Evolutionary conservation across 495 filamentous ascomycete species (phyloP).

Genomic region (Penicillium mononematosum): DNA sequence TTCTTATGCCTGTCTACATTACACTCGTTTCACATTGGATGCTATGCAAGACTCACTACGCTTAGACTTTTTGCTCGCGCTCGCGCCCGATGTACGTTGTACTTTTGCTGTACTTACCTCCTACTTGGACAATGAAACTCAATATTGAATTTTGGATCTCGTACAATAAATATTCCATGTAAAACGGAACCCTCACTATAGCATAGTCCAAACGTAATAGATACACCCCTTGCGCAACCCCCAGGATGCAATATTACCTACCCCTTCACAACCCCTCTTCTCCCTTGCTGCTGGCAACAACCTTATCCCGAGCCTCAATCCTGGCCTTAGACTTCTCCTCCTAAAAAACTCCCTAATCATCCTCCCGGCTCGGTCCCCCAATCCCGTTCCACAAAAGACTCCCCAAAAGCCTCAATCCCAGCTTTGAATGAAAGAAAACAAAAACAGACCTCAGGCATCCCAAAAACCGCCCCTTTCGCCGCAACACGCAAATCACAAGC

Average conservation of each 20-base stretch:
- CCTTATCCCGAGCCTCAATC: neutral
- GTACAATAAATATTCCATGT: neutral
- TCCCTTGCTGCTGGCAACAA: no score
- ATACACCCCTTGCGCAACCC: no score
- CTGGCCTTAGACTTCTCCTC: constrained; percentile 2
- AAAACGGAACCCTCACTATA: neutral
- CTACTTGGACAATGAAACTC: constrained; percentile 1
- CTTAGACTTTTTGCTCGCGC: neutral
- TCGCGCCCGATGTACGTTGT: neutral
- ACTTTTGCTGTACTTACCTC: constrained; percentile 3
- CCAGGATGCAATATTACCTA: neutral
- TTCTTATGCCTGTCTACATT: neutral
- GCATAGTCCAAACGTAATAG: no score
- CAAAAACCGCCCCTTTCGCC: constrained; percentile 22
- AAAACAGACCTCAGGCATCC: constrained; percentile 27
- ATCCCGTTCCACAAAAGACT: constrained; percentile 21
- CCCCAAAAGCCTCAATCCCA: constrained; percentile 23
- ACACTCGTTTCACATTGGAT: neutral
- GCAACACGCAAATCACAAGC: constrained; percentile 29
- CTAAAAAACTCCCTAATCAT: constrained; percentile 25
- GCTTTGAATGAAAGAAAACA: constrained; percentile 6
- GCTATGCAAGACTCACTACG: neutral
- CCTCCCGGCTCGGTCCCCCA: constrained; percentile 18
- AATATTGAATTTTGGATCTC: neutral
- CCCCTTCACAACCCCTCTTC: neutral